Evolutionary conservation across 2,329 filamentous ascomycete genomes (phyloP).

Genomic region (Madurella fahalii): DNA sequence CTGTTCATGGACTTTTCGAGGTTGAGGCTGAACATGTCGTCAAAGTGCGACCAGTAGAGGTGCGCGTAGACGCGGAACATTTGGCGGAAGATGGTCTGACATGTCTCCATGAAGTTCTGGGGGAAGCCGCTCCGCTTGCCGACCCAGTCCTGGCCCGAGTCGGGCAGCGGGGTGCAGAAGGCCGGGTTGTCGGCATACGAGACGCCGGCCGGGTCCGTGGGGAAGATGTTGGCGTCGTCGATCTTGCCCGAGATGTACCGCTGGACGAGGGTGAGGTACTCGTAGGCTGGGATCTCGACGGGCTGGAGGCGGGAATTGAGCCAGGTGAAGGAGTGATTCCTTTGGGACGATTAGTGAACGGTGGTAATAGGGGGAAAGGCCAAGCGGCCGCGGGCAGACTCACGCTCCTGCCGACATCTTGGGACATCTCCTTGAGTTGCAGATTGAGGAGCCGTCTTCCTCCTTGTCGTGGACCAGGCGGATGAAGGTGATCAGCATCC

Average conservation of each 20-base stretch:
- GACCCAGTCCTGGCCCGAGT: conserved; percentile 67
- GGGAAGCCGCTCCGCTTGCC: conserved; percentile 93
- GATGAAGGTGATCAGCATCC: conserved; percentile 84
- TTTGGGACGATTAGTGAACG: conserved; percentile 29
- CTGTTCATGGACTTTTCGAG: conserved; percentile 79
- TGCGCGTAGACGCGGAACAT: conserved; percentile 99
- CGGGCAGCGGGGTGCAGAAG: conserved; percentile 56
- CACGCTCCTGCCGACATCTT: conserved; percentile 93
- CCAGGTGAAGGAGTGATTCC: conserved; percentile 96
- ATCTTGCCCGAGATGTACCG: conserved; percentile 97
- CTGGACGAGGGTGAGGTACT: conserved; percentile 94
- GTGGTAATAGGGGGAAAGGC: background rate
- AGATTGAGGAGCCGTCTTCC: conserved; percentile 71
- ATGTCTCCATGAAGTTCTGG: conserved; percentile 80
- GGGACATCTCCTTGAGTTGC: conserved; percentile 78
- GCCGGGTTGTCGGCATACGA: conserved; percentile 60
- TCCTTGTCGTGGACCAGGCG: conserved; percentile 84
- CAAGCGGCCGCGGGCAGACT: conserved; percentile 38
- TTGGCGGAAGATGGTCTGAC: conserved; percentile 91
- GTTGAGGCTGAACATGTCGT: conserved; percentile 79
- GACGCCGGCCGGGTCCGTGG: conserved; percentile 71
- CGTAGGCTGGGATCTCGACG: conserved; percentile 84
- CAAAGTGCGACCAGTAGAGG: conserved; percentile 94
- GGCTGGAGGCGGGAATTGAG: conserved; percentile 82
- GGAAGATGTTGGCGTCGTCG: conserved; percentile 84